These are phyloP conservation scores for Myrmaecium sp. DNA, from an alignment of 2,329 filamentous ascomycete genomes.

Conservation along the genomic window DNA sequence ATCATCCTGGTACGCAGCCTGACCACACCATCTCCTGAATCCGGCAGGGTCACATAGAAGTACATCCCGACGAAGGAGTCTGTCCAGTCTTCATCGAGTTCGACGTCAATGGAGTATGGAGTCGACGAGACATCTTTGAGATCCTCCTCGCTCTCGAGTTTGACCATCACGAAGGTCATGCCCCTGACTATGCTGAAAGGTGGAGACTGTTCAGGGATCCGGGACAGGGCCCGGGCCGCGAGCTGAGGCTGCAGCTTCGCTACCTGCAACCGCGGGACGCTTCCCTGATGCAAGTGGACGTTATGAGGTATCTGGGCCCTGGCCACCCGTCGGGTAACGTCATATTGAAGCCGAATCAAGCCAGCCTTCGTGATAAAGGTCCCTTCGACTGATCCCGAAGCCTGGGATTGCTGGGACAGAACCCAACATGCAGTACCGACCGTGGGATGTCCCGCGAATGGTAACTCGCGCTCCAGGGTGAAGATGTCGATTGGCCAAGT, in stretches of 20 bases:
- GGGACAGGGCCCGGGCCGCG: constrained; percentile 4
- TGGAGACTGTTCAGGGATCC: constrained; percentile 10
- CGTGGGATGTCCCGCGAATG: constrained; percentile 42
- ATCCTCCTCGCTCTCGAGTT: constrained; percentile 42
- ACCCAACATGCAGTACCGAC: constrained; percentile 38
- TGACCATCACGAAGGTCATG: constrained; percentile 54
- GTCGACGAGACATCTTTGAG: constrained; percentile 29
- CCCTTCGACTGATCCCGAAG: constrained; percentile 14
- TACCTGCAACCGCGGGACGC: constrained; percentile 10
- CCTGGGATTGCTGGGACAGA: constrained; percentile 10
- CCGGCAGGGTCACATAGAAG: constrained; percentile 37
- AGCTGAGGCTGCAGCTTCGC: constrained; percentile 20
- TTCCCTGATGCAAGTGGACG: constrained; percentile 39
- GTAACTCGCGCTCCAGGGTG: constrained; percentile 31
- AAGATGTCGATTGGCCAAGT: constrained; percentile 38
- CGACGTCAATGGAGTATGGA: constrained; percentile 14
- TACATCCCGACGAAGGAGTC: constrained; percentile 37
- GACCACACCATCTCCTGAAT: constrained; percentile 11
- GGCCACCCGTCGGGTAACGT: constrained; percentile 27
- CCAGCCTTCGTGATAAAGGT: constrained; percentile 28
- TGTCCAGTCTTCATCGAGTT: constrained; percentile 33
- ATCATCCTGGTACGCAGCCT: constrained; percentile 46
- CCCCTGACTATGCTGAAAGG: constrained; percentile 45
- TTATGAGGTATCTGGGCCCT: constrained; percentile 50
- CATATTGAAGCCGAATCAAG: constrained; percentile 24